phyloP scores from a whole-genome alignment of 2,329 filamentous ascomycete species.

The Diplocarpon rosae region DNA sequence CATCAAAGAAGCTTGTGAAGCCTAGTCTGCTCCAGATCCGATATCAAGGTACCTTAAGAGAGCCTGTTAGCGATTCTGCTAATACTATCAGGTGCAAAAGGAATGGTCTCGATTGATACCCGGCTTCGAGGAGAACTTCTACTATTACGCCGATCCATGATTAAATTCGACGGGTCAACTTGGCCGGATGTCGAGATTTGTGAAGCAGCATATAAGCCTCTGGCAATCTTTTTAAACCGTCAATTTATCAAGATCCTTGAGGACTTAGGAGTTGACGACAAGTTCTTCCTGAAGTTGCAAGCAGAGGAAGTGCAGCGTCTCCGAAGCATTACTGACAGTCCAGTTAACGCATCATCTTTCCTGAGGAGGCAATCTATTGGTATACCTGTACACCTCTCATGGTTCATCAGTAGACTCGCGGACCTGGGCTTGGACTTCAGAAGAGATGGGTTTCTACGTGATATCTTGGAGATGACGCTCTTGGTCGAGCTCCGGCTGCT shows the following conservation, averaged over 20 bases:
- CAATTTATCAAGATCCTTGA: constrained; percentile 81
- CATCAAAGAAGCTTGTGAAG: constrained; percentile 32
- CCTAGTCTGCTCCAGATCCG: constrained; percentile 68
- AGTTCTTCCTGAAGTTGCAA: constrained; percentile 56
- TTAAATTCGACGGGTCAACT: constrained; percentile 56
- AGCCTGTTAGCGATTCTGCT: not conserved
- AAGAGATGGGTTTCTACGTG: constrained; percentile 57
- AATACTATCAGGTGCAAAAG: constrained; percentile 48
- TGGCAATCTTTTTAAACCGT: constrained; percentile 63
- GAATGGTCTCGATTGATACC: constrained; percentile 63
- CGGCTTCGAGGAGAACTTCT: constrained; percentile 47
- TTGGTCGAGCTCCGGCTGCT: constrained; percentile 61
- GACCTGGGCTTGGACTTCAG: constrained; percentile 52
- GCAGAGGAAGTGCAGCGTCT: constrained; percentile 48
- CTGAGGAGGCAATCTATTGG: constrained; percentile 52
- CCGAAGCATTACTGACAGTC: constrained; percentile 44
- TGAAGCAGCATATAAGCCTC: constrained; percentile 53
- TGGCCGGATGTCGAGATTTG: constrained; percentile 57
- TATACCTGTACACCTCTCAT: constrained; percentile 46
- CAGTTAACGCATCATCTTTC: constrained; percentile 54
- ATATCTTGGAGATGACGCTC: constrained; percentile 57
- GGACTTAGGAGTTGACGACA: constrained; percentile 51
- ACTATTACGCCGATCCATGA: constrained; percentile 62
- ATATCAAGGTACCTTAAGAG: constrained; percentile 39
- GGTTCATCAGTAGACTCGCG: constrained; percentile 49